phyloP scores from a whole-genome alignment of 1,284 basidiomycete genomes.

The Phaffia rhodozyma region DNA sequence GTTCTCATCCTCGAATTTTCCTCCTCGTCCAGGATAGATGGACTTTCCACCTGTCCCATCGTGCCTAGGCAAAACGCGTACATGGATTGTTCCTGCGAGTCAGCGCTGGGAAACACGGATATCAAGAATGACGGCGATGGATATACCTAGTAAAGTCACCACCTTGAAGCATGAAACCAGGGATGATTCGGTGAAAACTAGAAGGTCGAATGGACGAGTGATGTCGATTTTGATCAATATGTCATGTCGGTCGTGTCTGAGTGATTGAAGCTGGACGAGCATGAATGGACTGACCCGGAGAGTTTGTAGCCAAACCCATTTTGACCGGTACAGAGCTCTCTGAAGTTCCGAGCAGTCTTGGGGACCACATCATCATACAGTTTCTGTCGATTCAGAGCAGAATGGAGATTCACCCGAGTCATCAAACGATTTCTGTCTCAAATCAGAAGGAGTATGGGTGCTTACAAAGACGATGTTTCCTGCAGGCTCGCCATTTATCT shows the following conservation, averaged over 20 bases:
- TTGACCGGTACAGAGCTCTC: constrained; percentile 41
- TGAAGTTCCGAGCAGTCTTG: constrained; percentile 40
- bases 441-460: too few species aligned
- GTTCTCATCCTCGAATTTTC: constrained; percentile 15
- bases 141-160: neutral
- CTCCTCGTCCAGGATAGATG: constrained; percentile 7
- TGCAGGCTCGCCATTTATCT: constrained; percentile 10
- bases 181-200: constrained; percentile 5
- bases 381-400: neutral
- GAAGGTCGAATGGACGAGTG: neutral
- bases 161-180: constrained; percentile 13
- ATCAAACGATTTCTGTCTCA: too few species aligned
- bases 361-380: constrained; percentile 31
- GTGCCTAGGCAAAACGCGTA: neutral
- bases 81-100: neutral
- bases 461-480: constrained; percentile 1
- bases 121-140: neutral
- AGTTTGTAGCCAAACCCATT: constrained; percentile 8
- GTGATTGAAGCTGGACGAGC: too few species aligned
- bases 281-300: neutral
- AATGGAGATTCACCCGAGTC: neutral
- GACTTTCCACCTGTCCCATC: constrained; percentile 12
- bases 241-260: too few species aligned
- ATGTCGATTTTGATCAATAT: too few species aligned
- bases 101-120: too few species aligned